A percentile compares a stretch with the other conserved stretches of the same genome.
Evolutionary conservation across 192 early-diverging fungal species (phyloP).

Genomic region (Spinellus fusiger): DNA sequence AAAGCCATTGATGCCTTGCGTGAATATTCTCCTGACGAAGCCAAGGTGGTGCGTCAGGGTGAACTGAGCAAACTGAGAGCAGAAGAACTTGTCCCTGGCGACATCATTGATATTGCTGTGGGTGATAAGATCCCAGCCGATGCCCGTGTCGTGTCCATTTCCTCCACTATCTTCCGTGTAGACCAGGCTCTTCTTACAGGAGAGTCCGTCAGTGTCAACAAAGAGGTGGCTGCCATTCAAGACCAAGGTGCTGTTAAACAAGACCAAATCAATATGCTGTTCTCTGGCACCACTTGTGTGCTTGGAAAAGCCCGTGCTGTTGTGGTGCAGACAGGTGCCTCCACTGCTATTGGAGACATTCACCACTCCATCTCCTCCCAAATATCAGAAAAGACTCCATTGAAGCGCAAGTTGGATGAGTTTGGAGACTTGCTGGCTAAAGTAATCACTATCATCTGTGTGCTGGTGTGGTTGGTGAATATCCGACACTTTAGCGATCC

Average conservation of each 20-base stretch:
- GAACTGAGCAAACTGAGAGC: slow-evolving; percentile 59
- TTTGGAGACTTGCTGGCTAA: slow-evolving; percentile 88
- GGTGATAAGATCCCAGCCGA: slow-evolving; percentile 98
- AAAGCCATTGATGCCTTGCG: slow-evolving; percentile 96
- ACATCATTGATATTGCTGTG: slow-evolving; percentile 85
- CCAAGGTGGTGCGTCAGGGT: slow-evolving; percentile 82
- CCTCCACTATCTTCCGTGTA: slow-evolving; percentile 81
- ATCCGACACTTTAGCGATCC: slow-evolving; percentile 94
- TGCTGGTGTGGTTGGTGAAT: slow-evolving; percentile 98
- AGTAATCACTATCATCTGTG: slow-evolving; percentile 79
- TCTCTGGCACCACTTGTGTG: slow-evolving; percentile 94
- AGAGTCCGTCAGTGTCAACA: slow-evolving; percentile 88
- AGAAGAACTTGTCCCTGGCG: slow-evolving; percentile 89
- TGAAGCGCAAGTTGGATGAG: slow-evolving; percentile 93
- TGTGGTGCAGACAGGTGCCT: slow-evolving; percentile 80
- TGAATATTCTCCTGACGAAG: slow-evolving; percentile 95
- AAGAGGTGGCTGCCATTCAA: slow-evolving; percentile 55
- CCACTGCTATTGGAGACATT: slow-evolving; percentile 92
- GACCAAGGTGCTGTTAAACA: slow-evolving; percentile 85
- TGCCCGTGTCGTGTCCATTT: slow-evolving; percentile 73
- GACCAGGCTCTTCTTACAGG: slow-evolving; percentile 97
- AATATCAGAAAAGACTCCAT: slow-evolving; percentile 87
- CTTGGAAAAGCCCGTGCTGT: slow-evolving; percentile 86
- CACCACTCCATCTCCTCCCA: slow-evolving; percentile 81
- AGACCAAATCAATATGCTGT: slow-evolving; percentile 95